Evolutionary conservation across 441 rosid genomes (phyloP).

Genomic region (Croton setiger): DNA sequence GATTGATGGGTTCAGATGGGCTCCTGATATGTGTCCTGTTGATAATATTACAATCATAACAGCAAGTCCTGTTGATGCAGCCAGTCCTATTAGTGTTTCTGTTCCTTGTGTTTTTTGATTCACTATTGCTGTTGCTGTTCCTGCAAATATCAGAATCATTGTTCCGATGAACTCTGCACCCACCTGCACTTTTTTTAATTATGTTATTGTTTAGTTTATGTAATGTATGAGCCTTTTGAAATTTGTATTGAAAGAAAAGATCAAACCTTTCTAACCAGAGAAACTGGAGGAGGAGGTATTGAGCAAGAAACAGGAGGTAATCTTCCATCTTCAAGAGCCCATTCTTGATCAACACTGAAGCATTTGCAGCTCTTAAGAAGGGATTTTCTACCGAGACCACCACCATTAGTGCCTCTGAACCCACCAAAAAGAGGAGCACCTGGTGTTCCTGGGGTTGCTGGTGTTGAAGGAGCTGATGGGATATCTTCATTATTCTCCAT

Average conservation of each 20-base stretch:
- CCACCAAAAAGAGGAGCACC: slow-evolving; percentile 90
- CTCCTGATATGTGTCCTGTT: slow-evolving; percentile 93
- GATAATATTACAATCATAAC: slow-evolving; percentile 76
- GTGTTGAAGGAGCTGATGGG: slow-evolving; percentile 74
- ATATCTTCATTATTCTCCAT: slow-evolving; percentile 64
- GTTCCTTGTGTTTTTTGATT: slow-evolving; percentile 78
- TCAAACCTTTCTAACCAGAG: slow-evolving; percentile 77
- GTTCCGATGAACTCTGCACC: slow-evolving; percentile 94
- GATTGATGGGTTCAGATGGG: slow-evolving; percentile 83
- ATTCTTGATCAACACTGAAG: slow-evolving; percentile 57
- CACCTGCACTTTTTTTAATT: slow-evolving; percentile 36
- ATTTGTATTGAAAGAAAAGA: neutral
- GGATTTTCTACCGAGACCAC: slow-evolving; percentile 40
- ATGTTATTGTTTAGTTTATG: too few relatives aligned
- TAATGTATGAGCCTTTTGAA: too few relatives aligned
- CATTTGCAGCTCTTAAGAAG: slow-evolving; percentile 63
- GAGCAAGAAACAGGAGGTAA: slow-evolving; percentile 70
- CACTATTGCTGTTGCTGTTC: slow-evolving; percentile 74
- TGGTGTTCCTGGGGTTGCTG: slow-evolving; percentile 82
- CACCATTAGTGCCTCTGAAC: slow-evolving; percentile 34
- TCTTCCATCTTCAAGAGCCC: slow-evolving; percentile 83
- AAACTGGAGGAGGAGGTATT: slow-evolving; percentile 55
- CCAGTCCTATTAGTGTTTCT: slow-evolving; percentile 72
- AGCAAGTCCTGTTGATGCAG: slow-evolving; percentile 71
- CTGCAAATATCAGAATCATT: slow-evolving; percentile 71